Evolutionary conservation across 306 rosid species (phyloP).

Genomic region (Ormosia emarginata): DNA sequence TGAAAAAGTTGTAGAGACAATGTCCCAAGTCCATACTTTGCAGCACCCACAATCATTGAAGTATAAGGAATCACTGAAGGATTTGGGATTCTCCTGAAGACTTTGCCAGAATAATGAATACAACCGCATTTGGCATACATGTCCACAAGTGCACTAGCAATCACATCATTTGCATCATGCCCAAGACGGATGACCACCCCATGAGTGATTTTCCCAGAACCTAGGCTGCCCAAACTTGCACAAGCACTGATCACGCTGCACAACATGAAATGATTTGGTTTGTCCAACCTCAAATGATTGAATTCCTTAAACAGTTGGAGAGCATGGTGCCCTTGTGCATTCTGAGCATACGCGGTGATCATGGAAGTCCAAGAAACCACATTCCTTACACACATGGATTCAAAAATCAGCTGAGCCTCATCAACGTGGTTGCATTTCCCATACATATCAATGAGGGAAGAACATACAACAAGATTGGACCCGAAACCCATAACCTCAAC

Average conservation of each 20-base stretch:
- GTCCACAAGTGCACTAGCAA: conserved; percentile 77
- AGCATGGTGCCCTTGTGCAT: conserved; percentile 58
- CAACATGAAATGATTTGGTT: conserved; percentile 74
- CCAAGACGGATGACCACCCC: conserved; percentile 55
- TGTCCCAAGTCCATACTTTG: conserved; percentile 81
- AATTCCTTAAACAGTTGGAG: conserved; percentile 54
- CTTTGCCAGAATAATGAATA: conserved; percentile 50
- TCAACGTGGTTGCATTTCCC: conserved; percentile 69
- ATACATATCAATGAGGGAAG: conserved; percentile 80
- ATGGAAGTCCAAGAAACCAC: conserved; percentile 89
- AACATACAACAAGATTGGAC: conserved; percentile 51
- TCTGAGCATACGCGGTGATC: conserved; percentile 72
- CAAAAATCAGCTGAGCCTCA: conserved; percentile 54
- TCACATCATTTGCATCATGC: conserved; percentile 48
- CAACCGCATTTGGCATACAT: conserved; percentile 93
- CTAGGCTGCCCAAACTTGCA: conserved; percentile 68
- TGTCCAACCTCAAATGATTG: conserved; percentile 26
- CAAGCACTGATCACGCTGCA: conserved; percentile 66
- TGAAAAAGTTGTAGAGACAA: conserved; percentile 57
- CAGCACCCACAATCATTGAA: conserved; percentile 80
- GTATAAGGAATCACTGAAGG: conserved; percentile 70
- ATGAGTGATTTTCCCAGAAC: conserved; percentile 66
- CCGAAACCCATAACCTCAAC: conserved; percentile 50
- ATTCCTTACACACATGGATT: conserved; percentile 55
- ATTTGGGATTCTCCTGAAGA: conserved; percentile 50